Evolutionary conservation across 176 grass and related monocot species (phyloP).

Genomic region (Urochloa ruziziensis): DNA sequence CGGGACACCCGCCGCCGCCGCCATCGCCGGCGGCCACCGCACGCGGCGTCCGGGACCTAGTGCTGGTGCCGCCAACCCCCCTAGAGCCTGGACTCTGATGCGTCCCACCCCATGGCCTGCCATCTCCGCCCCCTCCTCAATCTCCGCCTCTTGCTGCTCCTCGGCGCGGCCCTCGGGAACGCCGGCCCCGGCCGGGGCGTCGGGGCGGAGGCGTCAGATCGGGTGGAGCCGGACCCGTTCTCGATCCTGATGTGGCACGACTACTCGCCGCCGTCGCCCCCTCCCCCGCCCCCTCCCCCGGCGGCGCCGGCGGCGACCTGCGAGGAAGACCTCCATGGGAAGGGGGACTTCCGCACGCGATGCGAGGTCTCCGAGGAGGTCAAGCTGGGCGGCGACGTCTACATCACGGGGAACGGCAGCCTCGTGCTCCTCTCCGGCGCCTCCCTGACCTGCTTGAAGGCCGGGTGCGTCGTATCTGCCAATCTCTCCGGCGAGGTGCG

Average conservation of each 20-base stretch:
- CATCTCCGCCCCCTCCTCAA: slow-evolving; percentile 44
- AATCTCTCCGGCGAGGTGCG: slow-evolving; percentile 73
- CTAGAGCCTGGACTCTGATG: slow-evolving; percentile 60
- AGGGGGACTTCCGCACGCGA: slow-evolving; percentile 66
- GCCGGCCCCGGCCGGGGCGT: slow-evolving; percentile 36
- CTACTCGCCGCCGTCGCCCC: slow-evolving; percentile 85
- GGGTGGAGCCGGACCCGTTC: slow-evolving; percentile 46
- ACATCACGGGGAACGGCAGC: slow-evolving; percentile 81
- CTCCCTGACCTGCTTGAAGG: slow-evolving; percentile 57
- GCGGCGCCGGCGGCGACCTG: slow-evolving; percentile 65
- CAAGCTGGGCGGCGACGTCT: slow-evolving; percentile 50
- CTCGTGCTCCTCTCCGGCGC: slow-evolving; percentile 63
- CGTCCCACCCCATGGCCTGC: slow-evolving; percentile 71
- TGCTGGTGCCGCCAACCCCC: neutral
- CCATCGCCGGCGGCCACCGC: slow-evolving; percentile 17
- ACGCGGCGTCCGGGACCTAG: neutral
- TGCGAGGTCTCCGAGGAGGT: slow-evolving; percentile 79
- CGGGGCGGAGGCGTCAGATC: slow-evolving; percentile 35
- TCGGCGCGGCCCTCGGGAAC: slow-evolving; percentile 32
- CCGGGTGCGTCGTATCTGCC: slow-evolving; percentile 67
- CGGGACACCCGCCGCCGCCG: slow-evolving; percentile 17
- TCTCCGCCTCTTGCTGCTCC: slow-evolving; percentile 36
- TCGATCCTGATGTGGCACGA: slow-evolving; percentile 98
- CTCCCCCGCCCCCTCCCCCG: slow-evolving; percentile 68
- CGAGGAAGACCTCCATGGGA: slow-evolving; percentile 63